phyloP scores from a whole-genome alignment of 176 grass and related monocot species.

The Pontederia paniculata region DNA sequence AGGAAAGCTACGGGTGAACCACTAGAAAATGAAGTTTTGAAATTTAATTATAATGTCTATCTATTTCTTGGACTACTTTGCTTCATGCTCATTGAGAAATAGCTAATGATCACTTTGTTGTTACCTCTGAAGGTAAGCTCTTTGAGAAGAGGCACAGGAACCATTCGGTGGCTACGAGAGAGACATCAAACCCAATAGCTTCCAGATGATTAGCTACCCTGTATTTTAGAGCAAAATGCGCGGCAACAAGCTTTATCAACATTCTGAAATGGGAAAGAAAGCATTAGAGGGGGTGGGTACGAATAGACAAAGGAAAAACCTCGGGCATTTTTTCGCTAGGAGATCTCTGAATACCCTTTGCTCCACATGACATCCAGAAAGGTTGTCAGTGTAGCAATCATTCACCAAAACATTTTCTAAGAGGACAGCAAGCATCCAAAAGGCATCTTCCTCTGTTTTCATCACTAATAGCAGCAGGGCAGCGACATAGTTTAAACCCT shows the following conservation, averaged over 20 bases:
- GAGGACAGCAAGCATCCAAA: conserved; percentile 92
- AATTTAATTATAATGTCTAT: not conserved
- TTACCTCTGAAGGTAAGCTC: conserved; percentile 93
- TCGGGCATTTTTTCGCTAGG: conserved; percentile 88
- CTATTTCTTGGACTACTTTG: not conserved
- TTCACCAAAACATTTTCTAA: conserved; percentile 94
- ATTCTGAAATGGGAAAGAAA: not conserved
- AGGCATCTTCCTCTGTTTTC: conserved; percentile 91
- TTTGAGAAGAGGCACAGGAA: conserved; percentile 95
- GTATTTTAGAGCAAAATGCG: conserved; percentile 19
- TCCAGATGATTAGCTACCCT: conserved; percentile 83
- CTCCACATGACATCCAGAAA: conserved; percentile 97
- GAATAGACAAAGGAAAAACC: conserved; percentile 27
- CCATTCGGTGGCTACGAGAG: conserved; percentile 97
- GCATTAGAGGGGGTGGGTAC: not conserved
- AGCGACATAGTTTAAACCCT: conserved; percentile 98
- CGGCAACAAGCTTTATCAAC: not conserved
- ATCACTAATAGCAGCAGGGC: conserved; percentile 79
- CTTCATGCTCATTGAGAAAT: not conserved
- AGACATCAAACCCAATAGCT: conserved; percentile 86
- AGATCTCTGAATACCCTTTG: conserved; percentile 96
- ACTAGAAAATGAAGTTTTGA: too few relatives aligned
- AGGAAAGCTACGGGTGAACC: too few relatives aligned
- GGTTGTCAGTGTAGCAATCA: conserved; percentile 91
- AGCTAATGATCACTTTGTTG: not conserved